Base-by-base conservation (phyloP, 1,139 yeast genomes). In the Candida buenavistaensis region DNA sequence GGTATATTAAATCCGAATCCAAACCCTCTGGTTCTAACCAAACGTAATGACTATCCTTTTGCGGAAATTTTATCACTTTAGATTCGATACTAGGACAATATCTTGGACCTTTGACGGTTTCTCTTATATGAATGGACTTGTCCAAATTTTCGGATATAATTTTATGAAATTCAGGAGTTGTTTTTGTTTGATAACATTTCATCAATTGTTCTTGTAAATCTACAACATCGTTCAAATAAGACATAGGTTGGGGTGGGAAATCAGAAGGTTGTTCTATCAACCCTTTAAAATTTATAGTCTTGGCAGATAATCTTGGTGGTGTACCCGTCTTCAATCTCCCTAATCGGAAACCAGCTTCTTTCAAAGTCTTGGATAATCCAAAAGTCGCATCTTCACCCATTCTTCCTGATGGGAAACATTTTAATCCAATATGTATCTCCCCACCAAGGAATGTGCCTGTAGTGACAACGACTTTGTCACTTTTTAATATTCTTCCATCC, bases 11-110 rank as follows among this genome's bases (percentile, higher is more conserved):
- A 51, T 88, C 84, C 0, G 94, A 77, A 50, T 86, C 83, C 14
- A 89, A 64, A 0, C 98, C 98, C 55, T 94, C 99, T 0, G 97
- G 97, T 56, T 94, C 98, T 6, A 94, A 68, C 98, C 98, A 94
- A 5, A 94, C 80, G 38, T 80, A 74, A 55, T 94, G 98, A 1
- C 78, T 67, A 4, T 72, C 64, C 52, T 86, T 90, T 27, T 85
- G 83, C 3, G 87, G 72, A 52, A 94, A 94, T 47, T 89, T 76
- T 30, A 85, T 76, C 21, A 94, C 71, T 54, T 94, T 94, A 5
- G 95, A 80, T 54, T 94, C 99, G 30, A 94, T 80, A 0, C 97
- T 90, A 1, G 99, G 99, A 59, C 99, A 94, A 56, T 94, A 94
- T 19, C 99, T 67, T 2, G 99, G 99, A 0, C 98, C 98, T 50